Evolutionary conservation across 306 rosid species (phyloP).

Genomic region (Cucurbita pepo): DNA sequence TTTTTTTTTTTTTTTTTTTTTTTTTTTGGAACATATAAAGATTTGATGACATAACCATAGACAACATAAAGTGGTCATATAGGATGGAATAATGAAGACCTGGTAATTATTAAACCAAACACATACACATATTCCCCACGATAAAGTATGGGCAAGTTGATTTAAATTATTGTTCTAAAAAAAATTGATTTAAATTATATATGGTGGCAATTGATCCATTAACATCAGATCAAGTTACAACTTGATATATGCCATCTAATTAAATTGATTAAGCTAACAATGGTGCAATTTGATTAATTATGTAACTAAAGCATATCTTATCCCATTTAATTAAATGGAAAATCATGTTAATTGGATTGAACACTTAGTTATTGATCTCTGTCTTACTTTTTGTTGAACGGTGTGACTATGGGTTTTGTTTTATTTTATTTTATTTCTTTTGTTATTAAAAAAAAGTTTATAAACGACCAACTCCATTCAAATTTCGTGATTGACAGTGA

Average conservation of each 20-base stretch:
- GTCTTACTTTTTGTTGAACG: neutral
- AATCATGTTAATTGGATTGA: neutral
- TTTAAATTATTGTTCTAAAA: neutral
- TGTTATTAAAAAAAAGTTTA: neutral
- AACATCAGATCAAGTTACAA: neutral
- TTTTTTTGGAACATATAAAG: neutral
- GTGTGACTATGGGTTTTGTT: neutral
- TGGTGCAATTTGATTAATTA: neutral
- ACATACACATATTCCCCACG: neutral
- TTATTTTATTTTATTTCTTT: neutral
- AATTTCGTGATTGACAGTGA: neutral
- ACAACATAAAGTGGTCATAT: neutral
- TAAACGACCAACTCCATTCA: neutral
- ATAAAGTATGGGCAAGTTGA: neutral
- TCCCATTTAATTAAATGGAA: neutral
- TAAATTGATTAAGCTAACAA: neutral
- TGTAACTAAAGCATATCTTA: neutral
- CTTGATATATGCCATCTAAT: neutral
- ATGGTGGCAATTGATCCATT: neutral
- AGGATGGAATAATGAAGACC: neutral
- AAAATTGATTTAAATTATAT: neutral
- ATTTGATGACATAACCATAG: neutral
- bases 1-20: no score
- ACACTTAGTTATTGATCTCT: neutral
- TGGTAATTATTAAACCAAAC: neutral